Evolutionary conservation across 148 eudicot genomes (phyloP).

Genomic region (Vaccinium darrowii): DNA sequence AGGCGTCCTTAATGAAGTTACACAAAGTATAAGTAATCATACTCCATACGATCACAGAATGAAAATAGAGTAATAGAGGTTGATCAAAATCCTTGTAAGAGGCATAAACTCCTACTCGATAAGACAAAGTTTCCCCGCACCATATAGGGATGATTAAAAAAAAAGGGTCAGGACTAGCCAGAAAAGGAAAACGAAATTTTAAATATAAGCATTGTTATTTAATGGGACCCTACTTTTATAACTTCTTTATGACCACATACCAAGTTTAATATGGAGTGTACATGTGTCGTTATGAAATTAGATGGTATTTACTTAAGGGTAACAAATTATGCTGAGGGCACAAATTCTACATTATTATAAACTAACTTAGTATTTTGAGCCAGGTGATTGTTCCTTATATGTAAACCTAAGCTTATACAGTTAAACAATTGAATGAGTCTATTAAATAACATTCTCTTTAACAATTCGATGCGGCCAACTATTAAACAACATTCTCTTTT

Average conservation of each 20-base stretch:
- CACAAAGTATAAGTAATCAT: background rate
- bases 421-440: no score
- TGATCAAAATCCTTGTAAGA: background rate
- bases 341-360: background rate
- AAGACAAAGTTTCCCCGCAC: background rate
- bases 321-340: background rate
- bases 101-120: background rate
- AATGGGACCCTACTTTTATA: background rate
- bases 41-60: background rate
- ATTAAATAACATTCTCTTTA: no score
- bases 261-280: background rate
- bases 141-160: background rate
- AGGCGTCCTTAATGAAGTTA: background rate
- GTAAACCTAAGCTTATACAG: background rate
- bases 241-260: background rate
- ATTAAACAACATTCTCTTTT: no score
- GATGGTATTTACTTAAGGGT: background rate
- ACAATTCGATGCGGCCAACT: no score
- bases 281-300: background rate
- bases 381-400: background rate
- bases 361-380: background rate
- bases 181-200: background rate
- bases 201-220: background rate
- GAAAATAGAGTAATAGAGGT: background rate
- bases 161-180: background rate